These are phyloP conservation scores for Ascoidea asiatica DNA, from an alignment of 805 yeast genomes.

Conservation along the genomic window DNA sequence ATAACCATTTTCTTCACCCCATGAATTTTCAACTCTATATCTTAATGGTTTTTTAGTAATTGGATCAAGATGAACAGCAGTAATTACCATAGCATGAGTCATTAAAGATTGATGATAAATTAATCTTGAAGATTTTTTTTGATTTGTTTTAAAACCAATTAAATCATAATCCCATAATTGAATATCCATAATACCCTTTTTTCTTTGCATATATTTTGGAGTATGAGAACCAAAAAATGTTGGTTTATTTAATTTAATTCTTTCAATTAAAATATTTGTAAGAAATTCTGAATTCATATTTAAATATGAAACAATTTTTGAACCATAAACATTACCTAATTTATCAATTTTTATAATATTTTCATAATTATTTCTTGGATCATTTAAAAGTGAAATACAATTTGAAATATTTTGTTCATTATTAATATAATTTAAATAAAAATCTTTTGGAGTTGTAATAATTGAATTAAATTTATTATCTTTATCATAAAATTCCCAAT, in stretches of 20 bases:
- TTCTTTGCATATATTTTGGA: constrained; percentile 57
- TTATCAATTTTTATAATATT: constrained; percentile 57
- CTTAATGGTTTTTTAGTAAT: constrained; percentile 40
- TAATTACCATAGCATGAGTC: constrained; percentile 87
- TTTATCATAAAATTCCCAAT: constrained; percentile 68
- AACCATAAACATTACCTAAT: constrained; percentile 60
- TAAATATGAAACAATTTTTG: constrained; percentile 57
- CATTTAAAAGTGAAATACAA: constrained; percentile 57
- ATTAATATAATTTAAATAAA: constrained; percentile 40
- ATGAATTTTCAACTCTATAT: constrained; percentile 66
- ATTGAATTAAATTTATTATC: constrained; percentile 37
- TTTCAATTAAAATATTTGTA: constrained; percentile 47
- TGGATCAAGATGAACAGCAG: constrained; percentile 66
- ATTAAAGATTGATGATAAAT: constrained; percentile 57
- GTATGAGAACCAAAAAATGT: constrained; percentile 86
- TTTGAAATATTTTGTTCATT: constrained; percentile 34
- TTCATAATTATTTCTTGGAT: constrained; percentile 64
- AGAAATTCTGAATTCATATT: constrained; percentile 49
- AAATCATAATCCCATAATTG: constrained; percentile 54
- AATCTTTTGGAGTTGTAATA: constrained; percentile 50
- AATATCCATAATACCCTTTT: constrained; percentile 60
- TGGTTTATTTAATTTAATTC: constrained; percentile 61
- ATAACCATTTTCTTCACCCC: constrained; percentile 58
- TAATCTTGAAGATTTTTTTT: constrained; percentile 56
- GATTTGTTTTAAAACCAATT: constrained; percentile 38